A percentile compares a stretch with the other conserved stretches of the same genome.
Conservation (phyloP, 2,329 filamentous ascomycete species). For the Xylariaceae sp. region DNA sequence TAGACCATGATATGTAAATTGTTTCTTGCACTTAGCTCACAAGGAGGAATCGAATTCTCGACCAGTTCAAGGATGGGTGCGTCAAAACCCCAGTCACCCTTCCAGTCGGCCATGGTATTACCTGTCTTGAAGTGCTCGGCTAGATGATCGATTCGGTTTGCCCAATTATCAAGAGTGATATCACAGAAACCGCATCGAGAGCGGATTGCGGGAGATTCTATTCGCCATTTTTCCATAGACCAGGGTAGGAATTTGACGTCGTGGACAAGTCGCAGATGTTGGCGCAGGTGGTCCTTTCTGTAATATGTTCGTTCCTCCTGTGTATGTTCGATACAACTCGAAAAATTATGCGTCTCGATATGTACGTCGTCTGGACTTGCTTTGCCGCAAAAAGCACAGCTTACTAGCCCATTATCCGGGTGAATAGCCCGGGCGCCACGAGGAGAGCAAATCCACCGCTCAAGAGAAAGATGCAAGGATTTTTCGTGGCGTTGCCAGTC, state of each 20-base stretch:
- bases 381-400: constrained; percentile 58
- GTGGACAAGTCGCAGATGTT: constrained; percentile 61
- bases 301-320: constrained; percentile 61
- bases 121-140: constrained; percentile 66
- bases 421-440: constrained; percentile 54
- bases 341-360: constrained; percentile 56
- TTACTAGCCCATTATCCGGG: constrained; percentile 53
- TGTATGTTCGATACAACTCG: constrained; percentile 62
- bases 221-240: constrained; percentile 64
- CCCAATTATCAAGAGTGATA: constrained; percentile 59
- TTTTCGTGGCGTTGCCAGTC: constrained; percentile 70
- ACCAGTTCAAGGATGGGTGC: constrained; percentile 57
- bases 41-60: constrained; percentile 63
- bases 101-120: constrained; percentile 64
- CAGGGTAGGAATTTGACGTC: constrained; percentile 56
- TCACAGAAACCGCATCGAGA: constrained; percentile 65
- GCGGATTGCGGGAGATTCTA: constrained; percentile 56
- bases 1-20: constrained; percentile 38
- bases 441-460: constrained; percentile 61
- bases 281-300: constrained; percentile 62
- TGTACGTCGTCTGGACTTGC: constrained; percentile 53
- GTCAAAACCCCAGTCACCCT: constrained; percentile 67
- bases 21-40: constrained; percentile 43
- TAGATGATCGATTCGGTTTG: constrained; percentile 56
- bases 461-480: constrained; percentile 60